Conservation (phyloP, 1,139 yeast genomes). For the Debaryomycetaceae sp. region DNA sequence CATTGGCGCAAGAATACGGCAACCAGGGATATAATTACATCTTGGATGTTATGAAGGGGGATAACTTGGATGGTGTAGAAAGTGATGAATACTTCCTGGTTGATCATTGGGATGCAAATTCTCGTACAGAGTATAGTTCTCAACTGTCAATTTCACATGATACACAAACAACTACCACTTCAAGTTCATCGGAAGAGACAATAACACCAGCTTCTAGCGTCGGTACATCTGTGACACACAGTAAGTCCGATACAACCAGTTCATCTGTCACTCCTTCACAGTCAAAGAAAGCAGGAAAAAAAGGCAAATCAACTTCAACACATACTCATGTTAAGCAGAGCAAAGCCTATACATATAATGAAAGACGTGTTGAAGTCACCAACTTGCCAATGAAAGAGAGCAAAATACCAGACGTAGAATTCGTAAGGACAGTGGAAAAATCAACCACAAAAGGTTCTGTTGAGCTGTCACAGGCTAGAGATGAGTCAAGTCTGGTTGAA, state of each 20-base stretch:
- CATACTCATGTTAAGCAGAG: too few relatives aligned
- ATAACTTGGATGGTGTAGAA: slow-evolving; percentile 28
- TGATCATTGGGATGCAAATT: slow-evolving; percentile 20
- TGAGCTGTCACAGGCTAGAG: too few relatives aligned
- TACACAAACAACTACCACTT: neutral
- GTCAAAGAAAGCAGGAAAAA: too few relatives aligned
- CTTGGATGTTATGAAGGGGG: slow-evolving; percentile 35
- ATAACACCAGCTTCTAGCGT: neutral
- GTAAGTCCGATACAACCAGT: neutral
- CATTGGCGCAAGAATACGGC: slow-evolving; percentile 26
- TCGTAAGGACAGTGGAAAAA: too few relatives aligned
- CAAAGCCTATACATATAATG: too few relatives aligned
- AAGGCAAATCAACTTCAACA: too few relatives aligned
- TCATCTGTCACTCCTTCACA: too few relatives aligned
- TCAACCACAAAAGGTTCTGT: too few relatives aligned
- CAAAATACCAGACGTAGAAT: too few relatives aligned
- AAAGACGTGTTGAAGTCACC: too few relatives aligned
- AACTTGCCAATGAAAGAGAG: too few relatives aligned
- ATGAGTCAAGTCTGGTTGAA: neutral
- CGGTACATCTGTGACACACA: neutral
- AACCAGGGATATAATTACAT: slow-evolving; percentile 20
- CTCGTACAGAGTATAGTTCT: slow-evolving; percentile 3
- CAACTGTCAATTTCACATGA: neutral
- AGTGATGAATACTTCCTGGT: slow-evolving; percentile 21
- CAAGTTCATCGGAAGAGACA: neutral